These are phyloP conservation scores for Acanthamoeba royreba DNA, from an alignment of 208 protist species.

Conservation along the genomic window DNA sequence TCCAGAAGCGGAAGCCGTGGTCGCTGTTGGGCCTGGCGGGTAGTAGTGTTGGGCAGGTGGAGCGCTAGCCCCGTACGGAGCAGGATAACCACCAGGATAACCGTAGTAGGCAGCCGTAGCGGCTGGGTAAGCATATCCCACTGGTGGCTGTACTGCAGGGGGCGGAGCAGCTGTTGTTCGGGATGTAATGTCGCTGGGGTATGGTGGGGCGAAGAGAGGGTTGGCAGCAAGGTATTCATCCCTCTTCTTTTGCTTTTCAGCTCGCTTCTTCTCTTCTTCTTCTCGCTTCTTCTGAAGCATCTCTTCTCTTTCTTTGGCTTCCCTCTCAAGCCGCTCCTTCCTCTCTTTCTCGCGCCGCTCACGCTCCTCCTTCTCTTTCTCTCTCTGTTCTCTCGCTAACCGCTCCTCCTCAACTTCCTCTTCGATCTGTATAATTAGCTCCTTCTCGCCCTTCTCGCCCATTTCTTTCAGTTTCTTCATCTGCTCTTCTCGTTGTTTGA, in stretches of 20 bases:
- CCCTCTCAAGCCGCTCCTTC: not conserved
- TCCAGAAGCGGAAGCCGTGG: not conserved
- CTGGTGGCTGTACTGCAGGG: not conserved
- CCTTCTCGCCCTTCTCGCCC: constrained; percentile 7
- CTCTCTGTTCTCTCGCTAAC: not conserved
- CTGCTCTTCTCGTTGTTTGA: constrained; percentile 25
- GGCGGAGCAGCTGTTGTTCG: not conserved
- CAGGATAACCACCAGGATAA: no score
- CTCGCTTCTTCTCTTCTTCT: not conserved
- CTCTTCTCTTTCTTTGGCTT: constrained; percentile 29
- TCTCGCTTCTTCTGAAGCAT: not conserved
- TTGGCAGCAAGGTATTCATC: constrained; percentile 1
- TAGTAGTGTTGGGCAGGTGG: not conserved
- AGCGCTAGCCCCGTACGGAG: not conserved
- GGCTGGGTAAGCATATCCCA: not conserved
- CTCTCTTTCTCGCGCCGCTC: constrained; percentile 1
- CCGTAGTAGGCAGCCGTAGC: not conserved
- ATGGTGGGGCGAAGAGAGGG: not conserved
- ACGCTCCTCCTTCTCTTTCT: not conserved
- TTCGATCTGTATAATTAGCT: constrained; percentile 7
- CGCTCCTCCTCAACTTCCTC: constrained; percentile 6
- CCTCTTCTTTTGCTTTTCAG: constrained; percentile 22
- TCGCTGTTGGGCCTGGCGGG: not conserved
- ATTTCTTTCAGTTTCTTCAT: constrained; percentile 23
- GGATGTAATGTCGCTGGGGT: not conserved